These are phyloP conservation scores for Funneliformis caledonium DNA, from an alignment of 371 early-diverging fungal species.

Conservation along the genomic window DNA sequence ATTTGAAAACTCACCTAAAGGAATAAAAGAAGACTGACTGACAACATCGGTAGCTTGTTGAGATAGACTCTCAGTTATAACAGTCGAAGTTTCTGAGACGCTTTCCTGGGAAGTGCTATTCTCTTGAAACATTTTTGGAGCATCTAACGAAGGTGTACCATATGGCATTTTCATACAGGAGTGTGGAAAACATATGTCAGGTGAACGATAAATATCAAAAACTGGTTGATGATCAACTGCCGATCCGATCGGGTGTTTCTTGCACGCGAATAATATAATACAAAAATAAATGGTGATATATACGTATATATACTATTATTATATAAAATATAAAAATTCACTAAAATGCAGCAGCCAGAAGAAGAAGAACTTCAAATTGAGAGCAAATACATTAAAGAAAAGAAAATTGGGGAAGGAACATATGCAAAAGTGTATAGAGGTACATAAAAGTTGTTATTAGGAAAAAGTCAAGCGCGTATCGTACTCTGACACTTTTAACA, in stretches of 20 bases:
- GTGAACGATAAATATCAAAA: too few relatives aligned
- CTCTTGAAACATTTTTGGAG: neutral
- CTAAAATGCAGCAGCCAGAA: constrained; percentile 46
- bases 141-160: neutral
- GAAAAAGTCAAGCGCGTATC: neutral
- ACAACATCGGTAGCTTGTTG: neutral
- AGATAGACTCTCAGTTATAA: neutral
- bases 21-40: neutral
- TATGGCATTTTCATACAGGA: neutral
- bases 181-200: too few relatives aligned
- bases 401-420: constrained; percentile 95
- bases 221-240: too few relatives aligned
- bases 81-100: neutral
- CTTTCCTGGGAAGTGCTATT: neutral
- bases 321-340: neutral
- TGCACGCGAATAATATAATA: too few relatives aligned
- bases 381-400: constrained; percentile 75
- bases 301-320: too few relatives aligned
- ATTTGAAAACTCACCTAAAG: neutral
- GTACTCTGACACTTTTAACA: neutral
- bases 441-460: constrained; percentile 38
- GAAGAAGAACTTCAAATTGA: constrained; percentile 64
- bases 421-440: constrained; percentile 94
- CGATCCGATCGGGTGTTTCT: too few relatives aligned
- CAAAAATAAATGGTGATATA: too few relatives aligned